Evolutionary conservation across 1,139 yeast species (phyloP), one percentile per base, ranked within the genome.

Genomic region (Candida anutae): DNA sequence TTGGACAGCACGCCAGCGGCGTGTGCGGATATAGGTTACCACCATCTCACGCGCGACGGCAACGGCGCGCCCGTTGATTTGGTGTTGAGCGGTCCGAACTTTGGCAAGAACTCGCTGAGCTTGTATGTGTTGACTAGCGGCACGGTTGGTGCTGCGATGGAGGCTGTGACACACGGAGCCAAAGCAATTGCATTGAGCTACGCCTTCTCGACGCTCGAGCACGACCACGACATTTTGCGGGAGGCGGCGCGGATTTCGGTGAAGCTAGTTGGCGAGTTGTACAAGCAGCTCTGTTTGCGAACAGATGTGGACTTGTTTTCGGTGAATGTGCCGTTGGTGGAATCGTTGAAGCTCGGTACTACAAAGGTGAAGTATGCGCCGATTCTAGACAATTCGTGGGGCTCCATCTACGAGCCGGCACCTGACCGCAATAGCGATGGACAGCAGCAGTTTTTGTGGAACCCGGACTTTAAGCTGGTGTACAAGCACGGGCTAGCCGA

Each of bases 111-210:
- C 53, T 77, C 95, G 2, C 74, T 90, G 21, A 85, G 93, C n/a
- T 71, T 90, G 25, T 90, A 87, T 51, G 82, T 87, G 32, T 70
- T 90, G 45, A 77, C 95, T 8, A 79, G 93, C 42, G 98, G 98
- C n/a, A 90, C 98, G 1, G 82, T 90, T 16, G 98, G 98, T 15
- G 97, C 95, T 1, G 94, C 96, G 1, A 75, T 88, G 87, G 98
- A 90, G 55, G 94, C 90, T 1, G 84, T 82, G 2, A 73, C 90
- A 24, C 78, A 84, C 35, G 88, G 87, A 1, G 70, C 70, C 21
- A 77, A 68, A 42, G 62, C 95, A 3, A 67, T 90, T 36, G 96
- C 95, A 2, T 47, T 90, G 25, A 82, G 94, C 23, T 90, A 75
- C 63, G 90, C 94, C 5, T 88, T 79, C 48, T 69, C 69, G 32